Evolutionary conservation across 2,329 filamentous ascomycete species (phyloP).

Genomic region (Fusarium sulawesiense): DNA sequence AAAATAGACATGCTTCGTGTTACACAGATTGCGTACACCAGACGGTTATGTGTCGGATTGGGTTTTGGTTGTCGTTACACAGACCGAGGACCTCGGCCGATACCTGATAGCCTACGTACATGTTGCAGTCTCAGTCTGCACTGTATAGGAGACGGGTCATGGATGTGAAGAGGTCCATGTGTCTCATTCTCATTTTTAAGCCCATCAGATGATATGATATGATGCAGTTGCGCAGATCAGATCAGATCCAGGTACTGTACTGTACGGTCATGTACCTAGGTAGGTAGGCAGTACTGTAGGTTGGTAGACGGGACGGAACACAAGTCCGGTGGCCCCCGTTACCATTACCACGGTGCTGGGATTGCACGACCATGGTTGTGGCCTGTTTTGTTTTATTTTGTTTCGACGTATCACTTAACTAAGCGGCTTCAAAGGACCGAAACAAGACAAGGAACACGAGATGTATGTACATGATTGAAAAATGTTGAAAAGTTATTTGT

Average conservation of each 20-base stretch:
- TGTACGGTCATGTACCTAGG: background rate
- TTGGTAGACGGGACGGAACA: conserved; percentile 1
- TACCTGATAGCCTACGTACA: background rate
- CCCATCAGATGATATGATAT: background rate
- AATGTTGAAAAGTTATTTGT: background rate
- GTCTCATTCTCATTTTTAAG: background rate
- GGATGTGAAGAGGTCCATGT: conserved; percentile 1
- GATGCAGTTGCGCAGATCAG: background rate
- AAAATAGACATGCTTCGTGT: background rate
- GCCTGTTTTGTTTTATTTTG: background rate
- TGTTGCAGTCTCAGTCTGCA: background rate
- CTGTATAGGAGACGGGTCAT: background rate
- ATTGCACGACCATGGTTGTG: background rate
- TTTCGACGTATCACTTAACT: background rate
- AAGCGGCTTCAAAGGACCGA: conserved; percentile 5
- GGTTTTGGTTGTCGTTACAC: background rate
- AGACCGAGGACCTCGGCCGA: conserved; percentile 14
- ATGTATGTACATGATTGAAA: background rate
- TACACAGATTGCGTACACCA: background rate
- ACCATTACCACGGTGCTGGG: conserved; percentile 29
- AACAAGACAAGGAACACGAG: background rate
- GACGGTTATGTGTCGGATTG: background rate
- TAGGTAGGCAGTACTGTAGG: background rate
- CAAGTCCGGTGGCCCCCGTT: conserved; percentile 13
- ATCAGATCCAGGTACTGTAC: background rate